Percentiles rank a stretch among this genome's conserved stretches.
phyloP scores from a whole-genome alignment of 176 grass and related monocot species.

The Poa pratensis region DNA sequence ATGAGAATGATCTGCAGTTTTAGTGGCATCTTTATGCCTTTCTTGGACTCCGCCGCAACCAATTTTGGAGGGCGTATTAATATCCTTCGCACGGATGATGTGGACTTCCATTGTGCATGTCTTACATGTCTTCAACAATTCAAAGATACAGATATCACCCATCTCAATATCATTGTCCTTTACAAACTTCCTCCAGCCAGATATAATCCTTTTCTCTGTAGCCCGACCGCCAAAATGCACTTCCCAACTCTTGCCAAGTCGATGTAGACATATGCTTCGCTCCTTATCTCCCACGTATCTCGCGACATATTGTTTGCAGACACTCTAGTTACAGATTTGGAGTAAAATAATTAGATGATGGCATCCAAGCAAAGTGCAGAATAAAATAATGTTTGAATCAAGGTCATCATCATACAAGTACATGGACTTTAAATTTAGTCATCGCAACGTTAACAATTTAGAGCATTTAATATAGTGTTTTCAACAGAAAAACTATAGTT shows the following conservation, averaged over 20 bases:
- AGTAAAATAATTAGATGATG: neutral
- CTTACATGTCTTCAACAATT: slow-evolving; percentile 2
- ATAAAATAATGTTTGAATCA: neutral
- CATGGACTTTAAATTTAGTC: neutral
- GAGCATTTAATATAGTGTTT: neutral
- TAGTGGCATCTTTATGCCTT: neutral
- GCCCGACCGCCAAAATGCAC: neutral
- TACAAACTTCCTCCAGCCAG: slow-evolving; percentile 11
- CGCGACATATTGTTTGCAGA: neutral
- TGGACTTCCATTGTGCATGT: slow-evolving; percentile 23
- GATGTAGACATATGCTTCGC: slow-evolving; percentile 15
- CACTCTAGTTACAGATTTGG: slow-evolving; percentile 12
- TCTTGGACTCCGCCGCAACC: neutral
- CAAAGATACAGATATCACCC: slow-evolving; percentile 32
- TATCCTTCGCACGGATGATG: slow-evolving; percentile 1
- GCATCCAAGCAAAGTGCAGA: neutral
- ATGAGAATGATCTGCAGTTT: neutral
- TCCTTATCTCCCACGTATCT: slow-evolving; percentile 6
- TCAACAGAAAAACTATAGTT: slow-evolving; percentile 3
- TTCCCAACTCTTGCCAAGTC: slow-evolving; percentile 2
- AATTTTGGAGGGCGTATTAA: neutral
- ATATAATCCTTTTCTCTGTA: neutral
- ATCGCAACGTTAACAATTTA: neutral
- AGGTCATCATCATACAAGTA: neutral
- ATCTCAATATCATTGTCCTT: slow-evolving; percentile 16